These are phyloP conservation scores for Aspergillus sclerotioniger DNA, from an alignment of 495 filamentous ascomycete genomes.

Conservation along the genomic window DNA sequence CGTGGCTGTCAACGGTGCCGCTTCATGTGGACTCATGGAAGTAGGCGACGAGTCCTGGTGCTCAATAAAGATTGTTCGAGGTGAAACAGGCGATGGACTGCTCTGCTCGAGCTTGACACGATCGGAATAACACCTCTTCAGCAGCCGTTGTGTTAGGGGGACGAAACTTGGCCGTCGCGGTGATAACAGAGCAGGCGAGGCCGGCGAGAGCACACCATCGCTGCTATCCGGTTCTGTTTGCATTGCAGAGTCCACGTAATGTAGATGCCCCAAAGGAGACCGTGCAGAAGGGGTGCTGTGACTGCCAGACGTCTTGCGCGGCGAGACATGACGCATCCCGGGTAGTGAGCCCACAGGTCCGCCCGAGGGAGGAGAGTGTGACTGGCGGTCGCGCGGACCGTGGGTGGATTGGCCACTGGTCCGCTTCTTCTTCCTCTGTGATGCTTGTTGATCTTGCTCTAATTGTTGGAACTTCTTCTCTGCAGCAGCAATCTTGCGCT, in stretches of 20 bases:
- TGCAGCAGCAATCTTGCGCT: slow-evolving; percentile 79
- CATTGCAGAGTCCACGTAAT: slow-evolving; percentile 46
- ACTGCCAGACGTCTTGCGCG: slow-evolving; percentile 34
- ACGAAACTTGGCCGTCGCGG: slow-evolving; percentile 27
- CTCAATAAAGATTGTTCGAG: slow-evolving; percentile 7
- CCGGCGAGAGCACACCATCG: slow-evolving; percentile 24
- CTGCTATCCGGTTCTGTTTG: slow-evolving; percentile 45
- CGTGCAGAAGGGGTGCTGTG: slow-evolving; percentile 28
- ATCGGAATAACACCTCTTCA: slow-evolving; percentile 46
- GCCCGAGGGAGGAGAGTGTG: slow-evolving; percentile 30
- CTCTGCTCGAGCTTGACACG: slow-evolving; percentile 34
- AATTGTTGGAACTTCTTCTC: slow-evolving; percentile 69
- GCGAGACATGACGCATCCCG: slow-evolving; percentile 21
- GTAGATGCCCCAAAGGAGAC: slow-evolving; percentile 25
- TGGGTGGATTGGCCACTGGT: slow-evolving; percentile 40
- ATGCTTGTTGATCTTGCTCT: slow-evolving; percentile 50
- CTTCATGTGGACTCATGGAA: slow-evolving; percentile 9
- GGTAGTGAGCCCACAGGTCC: slow-evolving; percentile 21
- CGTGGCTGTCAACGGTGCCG: slow-evolving; percentile 10
- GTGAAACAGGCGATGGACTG: slow-evolving; percentile 13
- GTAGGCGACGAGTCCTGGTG: slow-evolving; percentile 5
- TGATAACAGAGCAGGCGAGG: slow-evolving; percentile 12
- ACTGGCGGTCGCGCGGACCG: slow-evolving; percentile 17
- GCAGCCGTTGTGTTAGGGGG: slow-evolving; percentile 41
- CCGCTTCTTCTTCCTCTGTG: slow-evolving; percentile 47